Base-by-base conservation (phyloP, 106 monocot genomes). In the Iris macrosiphon region DNA sequence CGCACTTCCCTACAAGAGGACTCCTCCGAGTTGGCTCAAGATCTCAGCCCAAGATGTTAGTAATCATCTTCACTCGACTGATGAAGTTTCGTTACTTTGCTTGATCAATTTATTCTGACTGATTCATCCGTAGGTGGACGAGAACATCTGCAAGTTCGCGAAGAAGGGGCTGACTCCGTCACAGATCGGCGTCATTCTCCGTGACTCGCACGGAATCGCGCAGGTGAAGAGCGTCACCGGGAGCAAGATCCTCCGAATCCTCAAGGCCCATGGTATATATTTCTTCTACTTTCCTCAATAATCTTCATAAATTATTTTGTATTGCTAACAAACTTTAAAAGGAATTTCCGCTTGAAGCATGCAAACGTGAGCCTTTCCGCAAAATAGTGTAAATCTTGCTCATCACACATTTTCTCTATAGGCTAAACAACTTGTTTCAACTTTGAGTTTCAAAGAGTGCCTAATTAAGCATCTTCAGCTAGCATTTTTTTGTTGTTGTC, bases 141-240 rank as follows among this genome's bases (percentile, higher is more conserved):
- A 89, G 25, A 77, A 44, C 63, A 89, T 89, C 53, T 71, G 66
- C 63, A 89, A 83, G 62, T 74, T 84, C 24, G 89, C 89, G 31
- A 89, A 84, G 84, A 89, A 84, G 67, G 89, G 89, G 1, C 51
- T 80, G 77, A 80, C 80, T 19, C 77, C 89, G 4, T 89, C 83
- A 0, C 84, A 84, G 71, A 89, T 89, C 21, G 89, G 89, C 52
- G 89, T 84, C 53, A 74, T 80, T 33, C 89, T 84, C 57, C 84
- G 80, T 68, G 89, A 89, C 37, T 84, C 83, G 0, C 80, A 80
- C 26, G 89, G 84, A 4, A 77, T 89, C n/a, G 80, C 89, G 4
- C 89, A 80, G 63, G 89, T 89, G 2, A 89, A 65, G 73, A 77
- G 83, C 34, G 74, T 89, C 9, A 89, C 83, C 2, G 83, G 89